phyloP scores from a whole-genome alignment of 2,329 filamentous ascomycete species.

The Fusarium annulatum region DNA sequence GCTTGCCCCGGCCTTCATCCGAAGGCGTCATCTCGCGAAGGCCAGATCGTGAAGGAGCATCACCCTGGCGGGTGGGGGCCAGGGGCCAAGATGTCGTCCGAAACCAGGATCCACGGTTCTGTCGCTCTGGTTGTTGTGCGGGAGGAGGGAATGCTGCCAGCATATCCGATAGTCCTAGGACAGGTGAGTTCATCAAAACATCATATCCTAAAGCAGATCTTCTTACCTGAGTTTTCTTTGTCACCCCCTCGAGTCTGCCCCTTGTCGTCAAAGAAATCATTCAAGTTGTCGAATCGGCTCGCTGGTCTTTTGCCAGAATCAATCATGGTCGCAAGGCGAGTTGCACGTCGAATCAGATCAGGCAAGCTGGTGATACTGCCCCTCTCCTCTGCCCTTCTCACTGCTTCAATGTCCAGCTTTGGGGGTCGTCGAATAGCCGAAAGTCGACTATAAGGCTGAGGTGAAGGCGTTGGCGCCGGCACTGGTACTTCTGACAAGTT shows the following conservation, averaged over 20 bases:
- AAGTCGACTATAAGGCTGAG: slow-evolving; percentile 54
- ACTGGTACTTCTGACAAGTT: slow-evolving; percentile 50
- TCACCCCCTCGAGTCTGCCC: slow-evolving; percentile 52
- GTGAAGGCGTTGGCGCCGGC: slow-evolving; percentile 44
- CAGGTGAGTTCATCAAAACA: slow-evolving; percentile 57
- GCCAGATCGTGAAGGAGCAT: slow-evolving; percentile 37
- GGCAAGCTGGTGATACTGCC: slow-evolving; percentile 92
- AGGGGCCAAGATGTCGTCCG: slow-evolving; percentile 62
- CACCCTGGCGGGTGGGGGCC: slow-evolving; percentile 45
- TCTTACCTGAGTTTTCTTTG: slow-evolving; percentile 54
- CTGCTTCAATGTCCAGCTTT: slow-evolving; percentile 82
- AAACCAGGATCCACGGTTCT: slow-evolving; percentile 61
- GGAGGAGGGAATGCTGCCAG: slow-evolving; percentile 73
- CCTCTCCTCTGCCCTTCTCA: slow-evolving; percentile 82
- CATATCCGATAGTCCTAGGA: slow-evolving; percentile 71
- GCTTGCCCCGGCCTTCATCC: slow-evolving; percentile 47
- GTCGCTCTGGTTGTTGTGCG: slow-evolving; percentile 58
- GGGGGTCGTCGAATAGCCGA: slow-evolving; percentile 74
- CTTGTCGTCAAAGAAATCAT: slow-evolving; percentile 61
- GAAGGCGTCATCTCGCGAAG: slow-evolving; percentile 33
- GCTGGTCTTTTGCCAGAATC: slow-evolving; percentile 79
- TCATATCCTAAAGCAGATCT: slow-evolving; percentile 33
- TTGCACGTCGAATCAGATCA: slow-evolving; percentile 90
- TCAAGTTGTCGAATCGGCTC: slow-evolving; percentile 66
- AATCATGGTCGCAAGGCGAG: slow-evolving; percentile 85